Base-by-base conservation (phyloP, 2,329 filamentous ascomycete genomes). In the Aspergillus candidus region DNA sequence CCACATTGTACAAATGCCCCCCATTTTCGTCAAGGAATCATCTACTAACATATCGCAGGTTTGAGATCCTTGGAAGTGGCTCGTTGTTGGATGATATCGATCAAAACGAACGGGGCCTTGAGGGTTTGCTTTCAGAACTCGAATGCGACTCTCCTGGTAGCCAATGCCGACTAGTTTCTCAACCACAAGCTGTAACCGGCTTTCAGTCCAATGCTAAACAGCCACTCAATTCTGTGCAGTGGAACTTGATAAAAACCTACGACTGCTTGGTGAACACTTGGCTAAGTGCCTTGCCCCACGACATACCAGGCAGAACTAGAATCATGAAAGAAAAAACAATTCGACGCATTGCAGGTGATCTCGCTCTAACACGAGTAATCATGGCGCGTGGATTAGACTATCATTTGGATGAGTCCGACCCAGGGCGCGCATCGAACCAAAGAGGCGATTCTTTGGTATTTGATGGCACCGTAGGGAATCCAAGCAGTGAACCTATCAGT, bases 241-340 rank as follows among this genome's bases (percentile, higher is more conserved):
- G 52, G 32, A 51, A 60, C 41, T 53, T 63, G 32, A 35, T 60
- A 13, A 42, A 50, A 32, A 53, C 60, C 4, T 71, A 71, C 49
- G 65, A 69, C 43, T 48, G 46, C 30, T 47, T 70, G 40, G 55
- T 68, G 13, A 56, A 58, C 34, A 52, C 65, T 38, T 70, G 67
- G 66, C 47, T 71, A 14, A 59, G 60, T 11, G 55, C 41, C 30
- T 48, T 70, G 29, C 55, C 63, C 4, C 51, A 50, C 6, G 47
- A 55, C 10, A 60, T 69, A 45, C 63, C 68, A 6, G 58, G 58
- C n/a, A 57, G 55, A 32, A 59, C 64, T n/a, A 57, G 68, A 31
- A 57, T 67, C 1, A 53, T 55, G 37, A 71, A 70, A 48, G 68
- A 70, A 44, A 65, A 55, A 46, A 45, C 60, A 8, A 63, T 70